Percentiles rank a stretch among this genome's conserved stretches.
phyloP scores from a whole-genome alignment of 345 rosid species.

The Crucihimalaya himalaica region DNA sequence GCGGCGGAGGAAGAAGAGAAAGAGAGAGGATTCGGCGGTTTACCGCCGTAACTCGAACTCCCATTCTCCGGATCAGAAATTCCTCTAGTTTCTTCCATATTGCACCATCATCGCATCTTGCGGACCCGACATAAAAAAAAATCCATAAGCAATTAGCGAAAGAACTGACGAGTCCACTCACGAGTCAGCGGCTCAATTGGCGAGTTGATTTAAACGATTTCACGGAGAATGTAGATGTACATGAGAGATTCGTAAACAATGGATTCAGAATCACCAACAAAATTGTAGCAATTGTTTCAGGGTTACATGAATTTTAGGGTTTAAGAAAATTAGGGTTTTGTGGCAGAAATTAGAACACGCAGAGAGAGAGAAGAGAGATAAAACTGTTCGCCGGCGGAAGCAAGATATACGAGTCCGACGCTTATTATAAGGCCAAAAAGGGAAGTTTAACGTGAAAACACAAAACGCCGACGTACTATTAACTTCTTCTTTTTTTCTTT shows the following conservation, averaged over 20 bases:
- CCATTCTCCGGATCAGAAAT: slow-evolving; percentile 49
- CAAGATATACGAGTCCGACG: slow-evolving; percentile 27
- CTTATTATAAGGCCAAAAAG: slow-evolving; percentile 18
- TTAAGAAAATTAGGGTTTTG: slow-evolving; percentile 33
- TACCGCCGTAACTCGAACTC: slow-evolving; percentile 57
- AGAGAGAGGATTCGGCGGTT: slow-evolving; percentile 67
- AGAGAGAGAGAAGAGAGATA: slow-evolving; percentile 23
- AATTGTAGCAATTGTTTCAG: neutral
- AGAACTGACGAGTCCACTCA: slow-evolving; percentile 31
- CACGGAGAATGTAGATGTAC: slow-evolving; percentile 18
- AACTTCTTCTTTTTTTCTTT: neutral
- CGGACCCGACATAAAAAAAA: neutral
- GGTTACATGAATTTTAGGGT: neutral
- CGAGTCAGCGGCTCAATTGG: neutral
- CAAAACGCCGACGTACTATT: neutral
- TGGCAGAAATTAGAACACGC: slow-evolving; percentile 30
- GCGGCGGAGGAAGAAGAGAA: slow-evolving; percentile 41
- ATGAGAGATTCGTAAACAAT: slow-evolving; percentile 9
- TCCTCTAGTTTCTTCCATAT: slow-evolving; percentile 64
- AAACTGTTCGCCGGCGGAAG: slow-evolving; percentile 28
- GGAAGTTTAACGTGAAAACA: neutral
- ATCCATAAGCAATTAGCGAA: neutral
- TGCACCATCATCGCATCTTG: slow-evolving; percentile 45
- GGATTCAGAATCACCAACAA: neutral
- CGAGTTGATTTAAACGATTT: slow-evolving; percentile 16